These are phyloP conservation scores for Rhododendron griersonianum DNA, from an alignment of 148 eudicot species.

Conservation along the genomic window DNA sequence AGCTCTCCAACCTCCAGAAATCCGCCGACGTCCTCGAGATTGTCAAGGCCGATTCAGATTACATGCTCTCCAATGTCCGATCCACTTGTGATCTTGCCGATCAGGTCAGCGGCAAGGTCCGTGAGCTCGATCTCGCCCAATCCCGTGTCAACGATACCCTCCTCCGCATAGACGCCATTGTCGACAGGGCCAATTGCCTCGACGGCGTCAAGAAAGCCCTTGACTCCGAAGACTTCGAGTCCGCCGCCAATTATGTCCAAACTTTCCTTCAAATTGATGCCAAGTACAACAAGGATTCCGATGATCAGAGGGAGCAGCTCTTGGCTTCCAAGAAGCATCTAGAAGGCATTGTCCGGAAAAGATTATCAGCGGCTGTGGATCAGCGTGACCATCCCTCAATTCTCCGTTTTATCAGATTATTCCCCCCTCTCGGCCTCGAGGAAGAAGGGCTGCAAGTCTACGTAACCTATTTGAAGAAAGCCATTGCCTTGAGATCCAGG, in stretches of 20 bases:
- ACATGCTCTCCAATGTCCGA: slow-evolving; percentile 64
- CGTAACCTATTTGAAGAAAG: slow-evolving; percentile 81
- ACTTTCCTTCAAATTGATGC: slow-evolving; percentile 68
- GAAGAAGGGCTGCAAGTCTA: slow-evolving; percentile 89
- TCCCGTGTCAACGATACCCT: slow-evolving; percentile 71
- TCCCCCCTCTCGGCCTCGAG: slow-evolving; percentile 61
- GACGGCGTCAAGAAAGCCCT: slow-evolving; percentile 62
- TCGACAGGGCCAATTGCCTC: slow-evolving; percentile 51
- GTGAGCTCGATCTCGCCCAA: slow-evolving; percentile 85
- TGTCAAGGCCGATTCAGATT: too few species aligned
- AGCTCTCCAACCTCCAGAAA: too few species aligned
- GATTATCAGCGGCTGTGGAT: slow-evolving; percentile 55
- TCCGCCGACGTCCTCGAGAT: too few species aligned
- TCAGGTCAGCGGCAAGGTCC: slow-evolving; percentile 71
- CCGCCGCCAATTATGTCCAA: slow-evolving; percentile 53
- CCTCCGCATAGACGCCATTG: slow-evolving; percentile 68
- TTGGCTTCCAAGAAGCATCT: slow-evolving; percentile 61
- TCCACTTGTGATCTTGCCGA: slow-evolving; percentile 74
- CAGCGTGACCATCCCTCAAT: slow-evolving; percentile 61
- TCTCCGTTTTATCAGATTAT: slow-evolving; percentile 58
- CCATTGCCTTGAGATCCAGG: slow-evolving; percentile 73
- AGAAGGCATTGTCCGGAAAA: slow-evolving; percentile 57
- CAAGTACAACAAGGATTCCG: slow-evolving; percentile 55
- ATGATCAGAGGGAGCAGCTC: slow-evolving; percentile 66
- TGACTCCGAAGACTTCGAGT: slow-evolving; percentile 59